Percentiles rank a stretch among this genome's conserved stretches.
Evolutionary conservation across 2,329 filamentous ascomycete species (phyloP).

Genomic region (Diaporthe sp.): DNA sequence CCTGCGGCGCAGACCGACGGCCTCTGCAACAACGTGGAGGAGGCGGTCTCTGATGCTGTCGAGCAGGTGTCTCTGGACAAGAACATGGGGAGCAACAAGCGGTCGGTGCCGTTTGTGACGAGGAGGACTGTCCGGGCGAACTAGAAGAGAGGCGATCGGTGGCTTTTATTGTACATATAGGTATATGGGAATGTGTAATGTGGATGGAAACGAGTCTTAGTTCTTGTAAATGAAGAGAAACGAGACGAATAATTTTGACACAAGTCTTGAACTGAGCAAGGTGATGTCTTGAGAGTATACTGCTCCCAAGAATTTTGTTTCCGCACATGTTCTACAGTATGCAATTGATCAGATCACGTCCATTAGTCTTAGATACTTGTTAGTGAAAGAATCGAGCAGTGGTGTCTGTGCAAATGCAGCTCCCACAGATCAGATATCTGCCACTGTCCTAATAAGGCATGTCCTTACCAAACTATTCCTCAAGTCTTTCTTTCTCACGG

Average conservation of each 20-base stretch:
- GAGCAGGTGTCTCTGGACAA: constrained; percentile 4
- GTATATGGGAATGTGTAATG: neutral
- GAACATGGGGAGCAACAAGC: constrained; percentile 22
- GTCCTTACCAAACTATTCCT: too few species aligned
- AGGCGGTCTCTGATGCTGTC: constrained; percentile 1
- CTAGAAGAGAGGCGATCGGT: neutral
- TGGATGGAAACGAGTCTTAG: neutral
- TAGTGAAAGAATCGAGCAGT: too few species aligned
- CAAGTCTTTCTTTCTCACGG: neutral
- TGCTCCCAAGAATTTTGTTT: neutral
- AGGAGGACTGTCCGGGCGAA: constrained; percentile 1
- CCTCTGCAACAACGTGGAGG: constrained; percentile 28
- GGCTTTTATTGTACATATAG: neutral
- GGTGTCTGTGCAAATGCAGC: too few species aligned
- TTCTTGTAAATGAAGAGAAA: neutral
- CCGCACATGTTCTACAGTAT: neutral
- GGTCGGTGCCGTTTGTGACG: constrained; percentile 19
- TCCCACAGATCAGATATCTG: too few species aligned
- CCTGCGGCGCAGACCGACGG: constrained; percentile 42
- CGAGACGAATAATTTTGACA: neutral
- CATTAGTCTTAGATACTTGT: too few species aligned
- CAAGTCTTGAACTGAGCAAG: neutral
- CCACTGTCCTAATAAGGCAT: too few species aligned
- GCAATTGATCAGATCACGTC: neutral
- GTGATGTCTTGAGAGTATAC: neutral